Evolutionary conservation across 257 asterid genomes (phyloP).

Genomic region (Leptodermis oblonga): DNA sequence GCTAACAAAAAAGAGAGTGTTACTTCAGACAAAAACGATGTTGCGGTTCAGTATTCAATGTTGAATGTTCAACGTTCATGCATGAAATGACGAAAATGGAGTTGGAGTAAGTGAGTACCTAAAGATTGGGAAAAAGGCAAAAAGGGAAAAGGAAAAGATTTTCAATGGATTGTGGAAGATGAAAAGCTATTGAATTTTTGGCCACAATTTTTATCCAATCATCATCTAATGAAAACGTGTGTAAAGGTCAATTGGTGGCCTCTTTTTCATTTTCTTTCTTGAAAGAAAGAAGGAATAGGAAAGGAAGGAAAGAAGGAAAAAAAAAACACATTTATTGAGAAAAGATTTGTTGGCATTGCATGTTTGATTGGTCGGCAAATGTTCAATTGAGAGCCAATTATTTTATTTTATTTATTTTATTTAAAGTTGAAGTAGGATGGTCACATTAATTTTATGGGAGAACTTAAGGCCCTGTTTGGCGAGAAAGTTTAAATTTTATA

Average conservation of each 20-base stretch:
- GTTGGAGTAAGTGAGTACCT: background rate
- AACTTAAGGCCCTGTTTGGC: no score
- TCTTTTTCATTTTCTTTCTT: background rate
- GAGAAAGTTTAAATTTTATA: no score
- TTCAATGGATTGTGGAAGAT: background rate
- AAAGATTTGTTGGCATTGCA: no score
- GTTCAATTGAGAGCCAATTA: constrained; percentile 12
- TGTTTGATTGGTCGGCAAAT: constrained; percentile 1
- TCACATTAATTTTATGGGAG: no score
- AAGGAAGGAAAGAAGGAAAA: no score
- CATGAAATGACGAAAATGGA: background rate
- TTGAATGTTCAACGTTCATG: constrained; percentile 1
- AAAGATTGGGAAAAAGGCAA: no score
- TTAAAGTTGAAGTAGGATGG: no score
- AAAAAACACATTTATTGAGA: background rate
- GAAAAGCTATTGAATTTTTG: background rate
- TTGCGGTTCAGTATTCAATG: no score
- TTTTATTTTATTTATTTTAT: background rate
- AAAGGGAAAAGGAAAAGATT: background rate
- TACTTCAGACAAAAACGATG: no score
- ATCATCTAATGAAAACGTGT: background rate
- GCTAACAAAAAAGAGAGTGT: no score
- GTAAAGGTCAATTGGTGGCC: background rate
- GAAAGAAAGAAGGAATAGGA: background rate
- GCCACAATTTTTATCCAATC: background rate